Base-by-base conservation (phyloP, 139 green algal species). In the Tetratostichococcus sp. region DNA sequence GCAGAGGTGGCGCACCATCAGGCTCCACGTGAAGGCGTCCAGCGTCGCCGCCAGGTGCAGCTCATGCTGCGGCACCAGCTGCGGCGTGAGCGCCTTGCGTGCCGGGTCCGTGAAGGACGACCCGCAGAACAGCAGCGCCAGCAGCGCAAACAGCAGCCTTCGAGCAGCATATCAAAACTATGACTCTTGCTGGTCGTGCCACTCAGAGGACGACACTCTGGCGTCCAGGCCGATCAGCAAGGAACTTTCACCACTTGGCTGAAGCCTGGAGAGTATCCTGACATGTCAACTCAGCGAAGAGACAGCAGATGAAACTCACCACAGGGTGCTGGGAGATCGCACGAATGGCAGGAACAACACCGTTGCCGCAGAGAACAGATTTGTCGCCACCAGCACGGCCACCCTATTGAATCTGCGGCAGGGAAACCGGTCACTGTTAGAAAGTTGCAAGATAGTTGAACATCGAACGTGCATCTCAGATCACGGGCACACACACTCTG, bases 31-130 rank as follows among this genome's bases (percentile, higher is more conserved):
- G 35, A 82, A 81, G 39, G 77, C 74, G 66, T 89, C 84, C 0
- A 89, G 69, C 34, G 84, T 89, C 43, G 79, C 83, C 17, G 84
- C 84, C 33, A 87, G 66, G 59, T 75, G 83, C 70, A 88, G 77
- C 31, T 78, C 5, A 23, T 43, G 25, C 0, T 68, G 34, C 6
- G 82, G 76, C 16, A 88, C 82, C 57, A 88, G 26, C 35, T 76
- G 43, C 17, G 82, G 82, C 30, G 77, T 71, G 62, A 89, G 33
- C 16, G 82, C 82, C 33, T 75, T 73, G 33, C 82, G 72, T 32
- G 84, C 75, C 14, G 83, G 83, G 8, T 86, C 80, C 57, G 85
- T 86, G 66, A 88, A 86, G 31, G 72, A 39, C 21, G n/a, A 34
- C 0, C n/a, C 50, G 14, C 67, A 70, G 68, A 84, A 84, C 68